Evolutionary conservation across 768 basidiomycete species (phyloP), one percentile per base, ranked within the genome.

Genomic region (Termitomyces sp.): DNA sequence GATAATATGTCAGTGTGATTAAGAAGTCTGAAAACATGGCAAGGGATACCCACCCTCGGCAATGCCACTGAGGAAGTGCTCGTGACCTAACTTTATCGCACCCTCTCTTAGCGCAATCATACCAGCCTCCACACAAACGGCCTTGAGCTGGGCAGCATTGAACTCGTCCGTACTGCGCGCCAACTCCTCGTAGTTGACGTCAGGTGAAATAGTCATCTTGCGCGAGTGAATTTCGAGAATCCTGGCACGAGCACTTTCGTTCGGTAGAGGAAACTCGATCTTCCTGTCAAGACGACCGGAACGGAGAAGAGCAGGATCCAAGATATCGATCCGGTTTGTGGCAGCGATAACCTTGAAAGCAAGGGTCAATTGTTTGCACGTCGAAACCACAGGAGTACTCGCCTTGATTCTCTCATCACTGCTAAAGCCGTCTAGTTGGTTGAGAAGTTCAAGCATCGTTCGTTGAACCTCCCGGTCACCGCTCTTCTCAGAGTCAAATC

Each of bases 401-500:
- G 88, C 95, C 85, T 99, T 99, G 77, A 99, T 99, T 60, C 95
- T 83, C 56, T 94, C 91, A 65, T 98, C 95, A 62, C 91, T 94
- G 57, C 92, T 89, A 73, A 99, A 99, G 30, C 97, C 97, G 65
- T 99, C 97, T 42, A 98, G 77, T 71, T 99, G 97, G 70, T 99
- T 99, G 59, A 99, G 82, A 44, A 99, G 79, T 68, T 99, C 97
- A 66, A 99, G 77, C 97, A 99, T 99, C n/a, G 97, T 99, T 58
- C 97, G 77, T 71, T 99, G 97, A n/a, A 99, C 97, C 69, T 99
- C 97, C 68, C 97, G 84, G 71, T 99, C 97, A 58, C 97, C 97
- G 65, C 92, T 92, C 81, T 98, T 99, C 72, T 98, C 96, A 17
- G 91, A 94, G 66, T 99, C 97, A 66, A 98, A 98, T 8, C 97